A percentile compares a stretch with the other conserved stretches of the same genome.
phyloP scores from a whole-genome alignment of 2,329 filamentous ascomycete genomes.

The Drechslera avenae region DNA sequence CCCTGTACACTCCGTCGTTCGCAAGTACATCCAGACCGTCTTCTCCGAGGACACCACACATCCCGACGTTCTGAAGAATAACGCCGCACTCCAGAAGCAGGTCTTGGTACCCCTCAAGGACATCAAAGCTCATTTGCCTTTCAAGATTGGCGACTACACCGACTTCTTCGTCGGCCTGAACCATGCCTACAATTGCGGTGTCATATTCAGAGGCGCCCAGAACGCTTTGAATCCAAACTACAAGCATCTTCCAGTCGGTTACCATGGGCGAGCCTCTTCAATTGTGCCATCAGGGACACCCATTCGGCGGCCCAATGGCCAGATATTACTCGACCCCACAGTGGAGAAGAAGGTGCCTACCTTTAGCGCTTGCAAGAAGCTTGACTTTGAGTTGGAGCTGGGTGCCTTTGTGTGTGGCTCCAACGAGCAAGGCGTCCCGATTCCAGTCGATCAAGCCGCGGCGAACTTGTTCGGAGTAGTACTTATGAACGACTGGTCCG shows the following conservation, averaged over 20 bases:
- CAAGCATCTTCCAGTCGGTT: slow-evolving; percentile 78
- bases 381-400: slow-evolving; percentile 82
- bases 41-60: slow-evolving; percentile 65
- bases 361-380: slow-evolving; percentile 66
- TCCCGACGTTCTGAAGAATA: slow-evolving; percentile 67
- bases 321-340: slow-evolving; percentile 69
- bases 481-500: slow-evolving; percentile 86
- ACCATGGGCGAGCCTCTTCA: slow-evolving; percentile 78
- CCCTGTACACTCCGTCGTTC: slow-evolving; percentile 69
- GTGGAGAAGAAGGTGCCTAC: slow-evolving; percentile 66
- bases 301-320: slow-evolving; percentile 74
- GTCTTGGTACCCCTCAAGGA: slow-evolving; percentile 64
- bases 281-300: slow-evolving; percentile 76
- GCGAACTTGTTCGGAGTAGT: slow-evolving; percentile 79
- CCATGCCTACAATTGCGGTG: slow-evolving; percentile 75
- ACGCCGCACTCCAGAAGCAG: slow-evolving; percentile 61
- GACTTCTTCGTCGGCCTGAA: slow-evolving; percentile 84
- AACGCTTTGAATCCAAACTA: slow-evolving; percentile 83
- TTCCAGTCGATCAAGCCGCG: slow-evolving; percentile 68
- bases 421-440: slow-evolving; percentile 67
- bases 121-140: slow-evolving; percentile 71
- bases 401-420: slow-evolving; percentile 72
- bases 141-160: slow-evolving; percentile 81
- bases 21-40: slow-evolving; percentile 70
- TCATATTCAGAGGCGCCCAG: slow-evolving; percentile 72